Conservation (phyloP, 2,329 filamentous ascomycete species). For the Neodidymelliopsis sp. region DNA sequence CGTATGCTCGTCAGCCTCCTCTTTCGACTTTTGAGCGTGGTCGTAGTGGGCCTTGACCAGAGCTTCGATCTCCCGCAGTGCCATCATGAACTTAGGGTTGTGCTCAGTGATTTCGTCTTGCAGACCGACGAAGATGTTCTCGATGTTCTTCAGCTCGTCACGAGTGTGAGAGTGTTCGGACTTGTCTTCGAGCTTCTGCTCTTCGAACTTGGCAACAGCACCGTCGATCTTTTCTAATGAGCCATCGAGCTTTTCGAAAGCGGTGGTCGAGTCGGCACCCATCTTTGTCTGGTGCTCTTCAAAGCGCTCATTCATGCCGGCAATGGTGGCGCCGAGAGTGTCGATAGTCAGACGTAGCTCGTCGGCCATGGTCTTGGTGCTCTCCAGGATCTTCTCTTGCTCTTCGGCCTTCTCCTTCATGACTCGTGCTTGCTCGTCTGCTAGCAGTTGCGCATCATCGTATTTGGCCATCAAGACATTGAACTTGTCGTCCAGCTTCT, state of each 20-base stretch:
- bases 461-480: conserved; percentile 84
- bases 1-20: conserved; percentile 53
- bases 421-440: conserved; percentile 76
- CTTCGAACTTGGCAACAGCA: conserved; percentile 76
- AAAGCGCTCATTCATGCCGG: conserved; percentile 64
- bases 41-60: conserved; percentile 88
- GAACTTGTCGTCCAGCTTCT: conserved; percentile 78
- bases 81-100: conserved; percentile 86
- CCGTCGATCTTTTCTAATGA: conserved; percentile 80
- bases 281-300: conserved; percentile 86
- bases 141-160: conserved; percentile 78
- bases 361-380: conserved; percentile 81
- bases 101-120: conserved; percentile 82
- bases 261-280: conserved; percentile 84
- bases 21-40: conserved; percentile 72
- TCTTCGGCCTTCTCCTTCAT: conserved; percentile 76
- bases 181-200: conserved; percentile 75
- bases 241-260: conserved; percentile 73
- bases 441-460: conserved; percentile 78
- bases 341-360: conserved; percentile 88
- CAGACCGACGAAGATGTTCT: conserved; percentile 75
- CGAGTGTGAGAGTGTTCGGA: conserved; percentile 83
- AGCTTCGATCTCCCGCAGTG: conserved; percentile 83
- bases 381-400: conserved; percentile 75
- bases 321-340: conserved; percentile 73